Base-by-base conservation (phyloP, 352 stramenopile genomes). In the Pythium sukuiense region DNA sequence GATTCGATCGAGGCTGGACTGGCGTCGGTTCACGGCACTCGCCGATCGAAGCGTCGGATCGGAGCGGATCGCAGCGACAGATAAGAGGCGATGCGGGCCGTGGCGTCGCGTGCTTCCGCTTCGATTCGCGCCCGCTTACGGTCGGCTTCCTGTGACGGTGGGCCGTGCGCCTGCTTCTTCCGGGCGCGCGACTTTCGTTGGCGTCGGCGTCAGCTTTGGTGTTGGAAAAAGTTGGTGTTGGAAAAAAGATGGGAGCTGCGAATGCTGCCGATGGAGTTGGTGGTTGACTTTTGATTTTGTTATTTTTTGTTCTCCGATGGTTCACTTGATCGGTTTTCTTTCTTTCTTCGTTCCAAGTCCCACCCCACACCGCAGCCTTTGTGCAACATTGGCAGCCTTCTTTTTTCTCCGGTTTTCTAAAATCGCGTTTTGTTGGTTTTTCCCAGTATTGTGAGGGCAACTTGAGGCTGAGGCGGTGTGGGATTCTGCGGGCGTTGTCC, bases 11-110 rank as follows among this genome's bases (percentile, higher is more conserved):
- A 33, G n/a, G 24, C 7, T 35, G 27, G 48, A 33, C 48, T 30
- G 48, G 27, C 24, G 48, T 35, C 48, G 8, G 48, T 35, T 55
- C 24, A 33, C 27, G 24, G 48, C 24, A 48, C 41, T 48, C 16
- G 16, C 41, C 48, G 48, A n/a, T 20, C 48, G 48, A 55, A 55
- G 48, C 48, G 48, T 55, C 48, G 48, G 48, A 55, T 35, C 27
- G 24, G 48, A 55, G n/a, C 27, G 24, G 48, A 55, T 35, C 27
- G 24, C 24, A 26, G 11, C 41, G 18, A 26, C 18, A 48, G 41
- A 48, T 48, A 24, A 24, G 20, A 24, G 20, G 41, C 41, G 41
- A 48, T 26, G 41, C 41, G 41, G 41, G 16, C 41, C 9, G 24
- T 14, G 16, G 26, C 41, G 41, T 48, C 41, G 41, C 41, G 41